Conservation (phyloP, 1,139 yeast genomes). For the Saccharomyces hybrid region DNA sequence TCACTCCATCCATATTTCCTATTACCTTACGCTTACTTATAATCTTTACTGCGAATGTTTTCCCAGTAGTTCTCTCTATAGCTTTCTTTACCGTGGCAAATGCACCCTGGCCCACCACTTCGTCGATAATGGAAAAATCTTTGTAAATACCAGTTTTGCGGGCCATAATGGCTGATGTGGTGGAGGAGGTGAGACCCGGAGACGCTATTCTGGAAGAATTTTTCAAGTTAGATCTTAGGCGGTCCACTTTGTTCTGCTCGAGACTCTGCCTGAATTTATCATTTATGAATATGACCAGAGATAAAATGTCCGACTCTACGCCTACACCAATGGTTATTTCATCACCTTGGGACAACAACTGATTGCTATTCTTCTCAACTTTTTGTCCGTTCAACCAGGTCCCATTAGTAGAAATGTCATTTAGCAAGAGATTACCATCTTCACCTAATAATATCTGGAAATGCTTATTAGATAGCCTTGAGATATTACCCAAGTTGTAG, state of each 20-base stretch:
- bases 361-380: slow-evolving; percentile 71
- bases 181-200: neutral
- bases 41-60: slow-evolving; percentile 82
- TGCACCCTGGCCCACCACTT: slow-evolving; percentile 91
- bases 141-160: slow-evolving; percentile 47
- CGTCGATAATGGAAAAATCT: slow-evolving; percentile 75
- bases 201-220: neutral
- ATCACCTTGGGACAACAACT: slow-evolving; percentile 83
- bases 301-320: slow-evolving; percentile 64
- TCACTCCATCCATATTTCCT: slow-evolving; percentile 75
- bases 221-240: slow-evolving; percentile 5
- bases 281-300: slow-evolving; percentile 55
- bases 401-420: slow-evolving; percentile 80
- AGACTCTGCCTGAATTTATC: slow-evolving; percentile 36
- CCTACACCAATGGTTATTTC: slow-evolving; percentile 90
- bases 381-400: slow-evolving; percentile 73
- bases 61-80: slow-evolving; percentile 75
- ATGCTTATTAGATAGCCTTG: slow-evolving; percentile 71
- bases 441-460: slow-evolving; percentile 57
- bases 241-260: slow-evolving; percentile 9
- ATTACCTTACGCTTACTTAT: slow-evolving; percentile 74
- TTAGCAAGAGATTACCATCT: slow-evolving; percentile 54
- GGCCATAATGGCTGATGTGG: neutral
- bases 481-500: slow-evolving; percentile 54
- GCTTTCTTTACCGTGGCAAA: slow-evolving; percentile 94